Conservation (phyloP, 1,284 basidiomycete species). For the Papiliotrema laurentii region DNA sequence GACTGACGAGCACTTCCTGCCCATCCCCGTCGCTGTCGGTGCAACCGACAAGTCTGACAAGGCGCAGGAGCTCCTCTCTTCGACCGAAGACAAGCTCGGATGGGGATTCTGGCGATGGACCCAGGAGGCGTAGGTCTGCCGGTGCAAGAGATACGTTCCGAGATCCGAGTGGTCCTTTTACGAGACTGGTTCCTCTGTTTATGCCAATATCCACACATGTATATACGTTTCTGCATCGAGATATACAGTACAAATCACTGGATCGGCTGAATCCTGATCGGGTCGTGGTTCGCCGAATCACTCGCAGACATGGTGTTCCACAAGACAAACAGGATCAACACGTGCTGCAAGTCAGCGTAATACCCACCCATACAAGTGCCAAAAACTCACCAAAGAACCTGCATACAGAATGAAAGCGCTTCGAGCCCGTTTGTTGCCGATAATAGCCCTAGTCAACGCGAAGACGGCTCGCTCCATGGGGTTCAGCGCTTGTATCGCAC, state of each 20-base stretch:
- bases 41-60: conserved; percentile 23
- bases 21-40: conserved; percentile 37
- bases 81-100: conserved; percentile 31
- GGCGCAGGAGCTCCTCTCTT: conserved; percentile 31
- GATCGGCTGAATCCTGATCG: conserved; percentile 27
- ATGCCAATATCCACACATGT: background rate
- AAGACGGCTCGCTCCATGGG: conserved; percentile 86
- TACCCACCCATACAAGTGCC: background rate
- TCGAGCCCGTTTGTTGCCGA: conserved; percentile 79
- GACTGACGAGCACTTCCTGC: conserved; percentile 44
- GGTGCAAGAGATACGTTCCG: too few species aligned
- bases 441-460: conserved; percentile 73
- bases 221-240: too few species aligned
- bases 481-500: conserved; percentile 86
- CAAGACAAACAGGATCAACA: conserved; percentile 42
- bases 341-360: conserved; percentile 24
- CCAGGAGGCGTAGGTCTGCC: too few species aligned
- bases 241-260: too few species aligned
- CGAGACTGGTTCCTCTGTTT: too few species aligned
- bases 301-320: conserved; percentile 42
- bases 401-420: conserved; percentile 46
- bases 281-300: conserved; percentile 22
- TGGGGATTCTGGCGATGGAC: conserved; percentile 48
- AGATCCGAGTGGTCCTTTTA: too few species aligned
- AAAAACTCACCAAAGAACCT: conserved; percentile 35